These are phyloP conservation scores for Ananas comosus DNA, from an alignment of 176 grass and related monocot genomes.

Conservation along the genomic window DNA sequence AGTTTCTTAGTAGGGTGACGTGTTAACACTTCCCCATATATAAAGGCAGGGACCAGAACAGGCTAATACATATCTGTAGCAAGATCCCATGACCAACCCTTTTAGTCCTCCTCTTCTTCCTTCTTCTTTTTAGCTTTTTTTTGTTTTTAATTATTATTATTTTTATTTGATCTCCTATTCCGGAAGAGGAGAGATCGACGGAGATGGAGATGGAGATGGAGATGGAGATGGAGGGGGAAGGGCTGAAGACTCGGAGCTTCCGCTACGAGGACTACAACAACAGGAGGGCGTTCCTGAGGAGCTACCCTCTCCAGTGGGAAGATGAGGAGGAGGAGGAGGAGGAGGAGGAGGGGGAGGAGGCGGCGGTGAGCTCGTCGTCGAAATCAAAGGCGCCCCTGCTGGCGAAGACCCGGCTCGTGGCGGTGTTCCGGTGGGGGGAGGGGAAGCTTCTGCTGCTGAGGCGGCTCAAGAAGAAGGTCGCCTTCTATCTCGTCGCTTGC, in stretches of 20 bases:
- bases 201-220: background rate
- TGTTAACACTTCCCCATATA: background rate
- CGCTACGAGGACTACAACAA: conserved; percentile 78
- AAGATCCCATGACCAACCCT: background rate
- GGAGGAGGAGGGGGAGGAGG: conserved; percentile 25
- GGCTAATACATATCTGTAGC: background rate
- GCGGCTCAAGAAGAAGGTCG: conserved; percentile 51
- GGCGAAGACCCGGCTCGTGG: conserved; percentile 4
- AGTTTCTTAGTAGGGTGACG: background rate
- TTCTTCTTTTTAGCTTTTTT: background rate
- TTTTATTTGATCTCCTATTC: background rate
- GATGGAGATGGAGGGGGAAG: conserved; percentile 1
- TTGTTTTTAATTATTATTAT: background rate
- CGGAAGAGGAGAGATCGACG: background rate
- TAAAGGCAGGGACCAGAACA: background rate
- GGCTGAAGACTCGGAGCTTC: conserved; percentile 44
- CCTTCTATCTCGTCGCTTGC: conserved; percentile 54
- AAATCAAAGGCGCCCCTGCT: background rate
- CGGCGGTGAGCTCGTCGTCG: conserved; percentile 3
- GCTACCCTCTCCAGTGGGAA: conserved; percentile 83
- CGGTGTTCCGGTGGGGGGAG: conserved; percentile 38
- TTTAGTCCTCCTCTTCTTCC: background rate
- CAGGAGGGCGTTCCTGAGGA: conserved; percentile 62
- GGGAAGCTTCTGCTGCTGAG: conserved; percentile 49
- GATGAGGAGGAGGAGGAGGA: conserved; percentile 20